Evolutionary conservation across 148 eudicot genomes (phyloP), one percentile per base, ranked within the genome.

Genomic region (Rhododendron ferrugineum): DNA sequence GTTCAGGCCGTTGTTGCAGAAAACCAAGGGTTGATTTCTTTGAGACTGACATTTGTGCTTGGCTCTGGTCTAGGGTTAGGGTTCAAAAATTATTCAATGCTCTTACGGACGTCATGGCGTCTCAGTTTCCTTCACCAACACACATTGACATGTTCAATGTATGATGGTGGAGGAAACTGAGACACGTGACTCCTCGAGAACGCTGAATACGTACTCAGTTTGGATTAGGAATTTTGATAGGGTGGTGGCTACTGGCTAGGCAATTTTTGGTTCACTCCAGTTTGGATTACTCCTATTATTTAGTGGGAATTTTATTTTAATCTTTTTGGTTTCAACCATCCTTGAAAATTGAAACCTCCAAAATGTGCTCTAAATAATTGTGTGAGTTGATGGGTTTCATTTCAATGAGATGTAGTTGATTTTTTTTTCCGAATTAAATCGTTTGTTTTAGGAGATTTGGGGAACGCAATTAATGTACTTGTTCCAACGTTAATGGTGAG

Each of bases 1-100:
- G 8, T 83, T 88, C 80, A 42, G 74, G 13, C 86, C 88, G 9
- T 54, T 84, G 54, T 68, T 87, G 79, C 75, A 52, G 46, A 87
- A 87, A 28, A 36, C 86, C 72, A 54, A 78, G 62, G 86, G 15
- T 26, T 66, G 32, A 66, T 14, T 26, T 26, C 49, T 85, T 6
- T 20, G 66, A 34, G 42, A 64, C 72, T 64, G 34, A 26, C 13
- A 62, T 64, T 62, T 22, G 44, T 62, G 28, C 70, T 23, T 6
- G 26, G 4, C 66, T 58, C 56, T 16, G 68, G 23, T 64, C 4
- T 34, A 14, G 30, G 54, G 36, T 34, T 81, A 58, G 64, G 10
- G n/a, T 58, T 22, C 0, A 58, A 22, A 58, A 58, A 22, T 1
- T 20, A 5, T 56, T 56, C 23, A 56, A 58, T 58, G 64, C 0